Evolutionary conservation across 176 grass and related monocot species (phyloP), one percentile per base, ranked within the genome.

Genomic region (Aegilops umbellulata): DNA sequence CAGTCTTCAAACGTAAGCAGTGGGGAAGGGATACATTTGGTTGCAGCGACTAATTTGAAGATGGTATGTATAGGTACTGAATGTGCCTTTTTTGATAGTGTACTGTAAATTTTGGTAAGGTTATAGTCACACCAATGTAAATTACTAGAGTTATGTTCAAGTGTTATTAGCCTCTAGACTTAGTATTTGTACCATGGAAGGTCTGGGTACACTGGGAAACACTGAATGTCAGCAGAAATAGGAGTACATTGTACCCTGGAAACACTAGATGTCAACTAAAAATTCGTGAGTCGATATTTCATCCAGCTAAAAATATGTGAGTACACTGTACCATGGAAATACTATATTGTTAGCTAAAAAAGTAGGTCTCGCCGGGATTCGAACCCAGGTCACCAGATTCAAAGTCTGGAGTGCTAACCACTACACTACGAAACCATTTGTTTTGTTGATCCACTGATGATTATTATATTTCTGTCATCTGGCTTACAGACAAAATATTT

Each of bases 321-420:
- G 34, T 71, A 70, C 34, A 70, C 10, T 35, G 30, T 69, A 35
- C 19, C 4, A 69, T 69, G 32, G 32, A 69, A 36, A 69, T 36
- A 69, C 66, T 38, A 27, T 36, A 36, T 15, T 69, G 65, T 19
- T 19, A 72, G 20, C 36, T 53, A 53, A 73, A 73, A 44, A 25
- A 41, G 55, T 73, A 74, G 71, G 71, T 74, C 71, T 47, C 23
- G 41, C 89, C 92, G 90, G 94, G 97, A 98, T 94, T 96, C 88
- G 97, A 98, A 98, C 94, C 94, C 94, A 95, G 90, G 94, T 98
- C 84, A 88, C 97, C 90, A 95, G 92, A 95, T 98, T 98, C 94
- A 98, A 95, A 98, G 91, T 98, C 95, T 93, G 91, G 95, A 98
- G 95, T 98, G 95, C 93, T 97, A 97, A 97, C 95, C 89, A 98